Evolutionary conservation across 2,329 filamentous ascomycete species (phyloP).

Genomic region (Aspergillus novoparasiticus): DNA sequence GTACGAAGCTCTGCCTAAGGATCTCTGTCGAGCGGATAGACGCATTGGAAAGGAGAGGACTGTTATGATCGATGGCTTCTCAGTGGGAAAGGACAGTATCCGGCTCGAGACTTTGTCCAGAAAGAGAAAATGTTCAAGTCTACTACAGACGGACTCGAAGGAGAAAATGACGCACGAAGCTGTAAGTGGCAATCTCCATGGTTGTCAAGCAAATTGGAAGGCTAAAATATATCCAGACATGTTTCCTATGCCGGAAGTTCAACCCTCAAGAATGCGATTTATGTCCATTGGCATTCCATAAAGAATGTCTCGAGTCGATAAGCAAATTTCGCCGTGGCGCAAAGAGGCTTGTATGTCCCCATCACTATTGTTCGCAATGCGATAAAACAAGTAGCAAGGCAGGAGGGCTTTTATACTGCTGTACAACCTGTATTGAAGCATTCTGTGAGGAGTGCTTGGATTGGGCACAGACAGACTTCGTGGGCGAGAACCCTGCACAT

Average conservation of each 20-base stretch:
- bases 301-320: slow-evolving; percentile 47
- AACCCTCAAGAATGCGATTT: slow-evolving; percentile 23
- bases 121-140: neutral
- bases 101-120: slow-evolving; percentile 48
- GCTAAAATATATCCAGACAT: slow-evolving; percentile 17
- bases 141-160: neutral
- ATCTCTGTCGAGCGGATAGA: slow-evolving; percentile 50
- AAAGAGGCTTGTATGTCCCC: slow-evolving; percentile 48
- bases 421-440: slow-evolving; percentile 57
- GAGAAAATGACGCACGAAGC: slow-evolving; percentile 48
- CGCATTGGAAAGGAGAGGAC: slow-evolving; percentile 60
- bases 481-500: slow-evolving; percentile 55
- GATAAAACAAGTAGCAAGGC: slow-evolving; percentile 51
- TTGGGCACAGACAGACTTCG: slow-evolving; percentile 52
- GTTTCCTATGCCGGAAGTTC: slow-evolving; percentile 17
- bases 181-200: slow-evolving; percentile 16
- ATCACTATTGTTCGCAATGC: slow-evolving; percentile 59
- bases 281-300: slow-evolving; percentile 60
- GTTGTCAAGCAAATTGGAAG: neutral
- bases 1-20: slow-evolving; percentile 31
- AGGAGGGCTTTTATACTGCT: slow-evolving; percentile 51
- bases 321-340: neutral
- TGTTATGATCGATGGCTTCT: slow-evolving; percentile 59
- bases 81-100: slow-evolving; percentile 59
- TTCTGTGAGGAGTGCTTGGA: slow-evolving; percentile 64